Base-by-base conservation (phyloP, 441 rosid species). In the Adansonia gregorii region DNA sequence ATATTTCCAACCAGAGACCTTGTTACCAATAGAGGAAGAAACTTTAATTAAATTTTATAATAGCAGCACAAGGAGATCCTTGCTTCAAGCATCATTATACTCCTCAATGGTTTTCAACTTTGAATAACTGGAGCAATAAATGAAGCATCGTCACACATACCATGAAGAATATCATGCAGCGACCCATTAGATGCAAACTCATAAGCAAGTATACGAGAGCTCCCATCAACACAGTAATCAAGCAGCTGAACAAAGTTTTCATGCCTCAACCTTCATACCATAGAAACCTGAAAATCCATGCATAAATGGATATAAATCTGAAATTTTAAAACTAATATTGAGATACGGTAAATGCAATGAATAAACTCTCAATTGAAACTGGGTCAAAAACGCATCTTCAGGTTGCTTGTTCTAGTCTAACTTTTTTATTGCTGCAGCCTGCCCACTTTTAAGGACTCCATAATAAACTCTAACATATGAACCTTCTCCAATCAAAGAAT, bases 161-260 rank as follows among this genome's bases (percentile, higher is more conserved):
- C 93, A 77, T 89, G 94, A 27, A 91, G 91, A 79, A 91, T 88
- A 71, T 91, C 94, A 82, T 89, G 93, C 78, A 91, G 93, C 46
- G 94, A 91, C 73, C 94, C 94, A 82, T 91, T 89, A 68, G 89
- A 86, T 49, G 94, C 94, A 81, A 89, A 91, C 78, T 91, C 94
- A 35, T 86, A 91, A 3, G 85, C 89, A 65, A 91, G 93, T 67
- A 89, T 81, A 56, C 93, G 88, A 17, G 91, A 89, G 73, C 31
- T 83, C 78, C 94, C 94, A 43, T 87, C 90, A 78, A 87, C 87
- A 83, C 90, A 88, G 80, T 91, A 91, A 49, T 93, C 92, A 75
- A 91, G 93, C 81, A 91, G 81, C 27, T 89, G 86, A 67, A 89
- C 89, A 84, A 91, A 89, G 85, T 91, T 87, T 58, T 82, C 92